Conservation (phyloP, 257 asterid species). For the Fraxinus pennsylvanica region DNA sequence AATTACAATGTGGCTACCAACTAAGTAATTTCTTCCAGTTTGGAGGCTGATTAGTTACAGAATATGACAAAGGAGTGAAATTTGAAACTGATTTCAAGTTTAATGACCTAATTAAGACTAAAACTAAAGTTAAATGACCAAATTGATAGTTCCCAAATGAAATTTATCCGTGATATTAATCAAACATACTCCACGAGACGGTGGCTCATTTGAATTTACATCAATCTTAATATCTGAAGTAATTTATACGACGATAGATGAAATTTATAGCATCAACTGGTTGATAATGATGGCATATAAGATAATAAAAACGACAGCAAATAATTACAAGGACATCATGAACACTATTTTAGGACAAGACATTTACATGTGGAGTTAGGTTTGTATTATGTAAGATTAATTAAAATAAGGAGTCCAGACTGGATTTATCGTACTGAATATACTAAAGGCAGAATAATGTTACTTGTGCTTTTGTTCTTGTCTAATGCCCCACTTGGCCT, state of each 20-base stretch:
- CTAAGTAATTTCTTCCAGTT: too few relatives aligned
- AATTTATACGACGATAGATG: not conserved
- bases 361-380: constrained; percentile 14
- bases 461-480: constrained; percentile 1
- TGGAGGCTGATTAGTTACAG: too few relatives aligned
- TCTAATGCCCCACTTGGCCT: not conserved
- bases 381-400: constrained; percentile 12
- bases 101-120: too few relatives aligned
- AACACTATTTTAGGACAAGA: constrained; percentile 15
- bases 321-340: not conserved
- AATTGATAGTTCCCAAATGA: too few relatives aligned
- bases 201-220: too few relatives aligned
- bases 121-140: too few relatives aligned
- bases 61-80: too few relatives aligned
- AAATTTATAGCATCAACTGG: not conserved
- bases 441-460: not conserved
- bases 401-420: constrained; percentile 17
- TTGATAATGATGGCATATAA: not conserved
- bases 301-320: constrained; percentile 6
- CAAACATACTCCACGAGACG: too few relatives aligned
- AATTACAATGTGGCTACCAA: too few relatives aligned
- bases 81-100: too few relatives aligned
- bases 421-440: constrained; percentile 5
- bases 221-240: not conserved
- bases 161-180: too few relatives aligned